Evolutionary conservation across 805 yeast genomes (phyloP).

Genomic region (Scheffersomyces coipomensis): DNA sequence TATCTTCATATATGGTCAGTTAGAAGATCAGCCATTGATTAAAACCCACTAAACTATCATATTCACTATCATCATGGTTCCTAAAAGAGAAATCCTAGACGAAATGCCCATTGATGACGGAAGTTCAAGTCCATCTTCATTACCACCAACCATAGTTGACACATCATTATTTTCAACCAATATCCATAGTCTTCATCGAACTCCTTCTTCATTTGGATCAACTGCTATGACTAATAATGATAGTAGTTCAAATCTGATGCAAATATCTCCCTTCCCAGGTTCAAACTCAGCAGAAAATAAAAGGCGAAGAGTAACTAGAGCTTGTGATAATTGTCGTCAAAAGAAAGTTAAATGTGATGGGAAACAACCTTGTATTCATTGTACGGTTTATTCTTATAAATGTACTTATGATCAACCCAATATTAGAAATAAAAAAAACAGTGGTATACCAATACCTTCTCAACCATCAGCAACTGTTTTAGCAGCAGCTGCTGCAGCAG

Average conservation of each 20-base stretch:
- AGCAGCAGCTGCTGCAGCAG: slow-evolving; percentile 8
- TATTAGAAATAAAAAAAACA: slow-evolving; percentile 46
- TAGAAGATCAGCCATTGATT: too few relatives aligned
- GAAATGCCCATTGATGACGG: background rate
- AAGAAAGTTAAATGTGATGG: slow-evolving; percentile 83
- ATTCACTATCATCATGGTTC: background rate
- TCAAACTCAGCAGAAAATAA: slow-evolving; percentile 28
- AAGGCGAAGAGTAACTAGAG: slow-evolving; percentile 66
- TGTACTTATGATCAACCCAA: slow-evolving; percentile 85
- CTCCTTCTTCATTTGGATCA: background rate
- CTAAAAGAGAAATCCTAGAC: background rate
- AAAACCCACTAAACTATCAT: too few relatives aligned
- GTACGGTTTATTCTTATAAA: slow-evolving; percentile 82
- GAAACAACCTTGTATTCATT: slow-evolving; percentile 72
- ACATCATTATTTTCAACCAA: background rate
- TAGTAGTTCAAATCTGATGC: background rate
- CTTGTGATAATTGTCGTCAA: slow-evolving; percentile 73
- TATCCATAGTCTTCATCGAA: background rate
- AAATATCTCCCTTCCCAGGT: background rate
- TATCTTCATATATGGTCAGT: too few relatives aligned
- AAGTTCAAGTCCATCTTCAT: background rate
- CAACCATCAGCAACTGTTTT: slow-evolving; percentile 8
- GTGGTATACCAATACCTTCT: slow-evolving; percentile 28
- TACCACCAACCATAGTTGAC: background rate
- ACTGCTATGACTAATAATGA: background rate